Percentiles rank a stretch among this genome's conserved stretches.
Conservation (phyloP, 176 grass and related monocot genomes). For the Chrysopogon serrulatus region DNA sequence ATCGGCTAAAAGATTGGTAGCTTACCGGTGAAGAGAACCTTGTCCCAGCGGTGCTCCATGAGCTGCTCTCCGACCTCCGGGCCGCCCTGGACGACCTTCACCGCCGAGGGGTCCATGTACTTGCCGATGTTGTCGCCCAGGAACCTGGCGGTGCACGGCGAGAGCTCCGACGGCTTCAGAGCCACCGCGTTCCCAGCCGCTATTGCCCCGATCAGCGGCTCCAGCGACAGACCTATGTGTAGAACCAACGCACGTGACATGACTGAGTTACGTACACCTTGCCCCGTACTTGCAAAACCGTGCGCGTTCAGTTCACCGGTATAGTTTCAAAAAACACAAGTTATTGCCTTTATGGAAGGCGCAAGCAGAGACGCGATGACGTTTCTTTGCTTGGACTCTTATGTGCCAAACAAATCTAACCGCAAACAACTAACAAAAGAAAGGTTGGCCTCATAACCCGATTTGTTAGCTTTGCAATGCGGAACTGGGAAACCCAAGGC, state of each 20-base stretch:
- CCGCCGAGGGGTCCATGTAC: slow-evolving; percentile 65
- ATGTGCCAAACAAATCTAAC: no score
- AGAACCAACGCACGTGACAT: not conserved
- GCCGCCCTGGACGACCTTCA: slow-evolving; percentile 76
- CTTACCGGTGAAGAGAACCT: slow-evolving; percentile 91
- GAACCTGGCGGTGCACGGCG: slow-evolving; percentile 61
- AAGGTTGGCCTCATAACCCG: no score
- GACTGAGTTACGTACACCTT: not conserved
- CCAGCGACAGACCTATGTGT: slow-evolving; percentile 65
- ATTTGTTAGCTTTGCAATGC: no score
- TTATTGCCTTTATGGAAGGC: no score
- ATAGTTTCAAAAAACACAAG: no score
- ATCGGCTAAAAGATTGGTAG: not conserved
- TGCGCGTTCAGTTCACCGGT: no score
- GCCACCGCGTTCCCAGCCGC: slow-evolving; percentile 75
- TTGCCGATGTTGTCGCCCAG: slow-evolving; percentile 36
- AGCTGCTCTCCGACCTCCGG: slow-evolving; percentile 54
- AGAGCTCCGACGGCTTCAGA: slow-evolving; percentile 82
- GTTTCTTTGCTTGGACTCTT: no score
- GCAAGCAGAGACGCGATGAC: no score
- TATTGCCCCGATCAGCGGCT: slow-evolving; percentile 85
- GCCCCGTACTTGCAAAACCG: not conserved
- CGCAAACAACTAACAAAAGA: no score
- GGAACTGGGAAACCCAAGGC: no score
- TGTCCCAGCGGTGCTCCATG: slow-evolving; percentile 87